Evolutionary conservation across 2,329 filamentous ascomycete species (phyloP).

Genomic region (Fusarium sp.): DNA sequence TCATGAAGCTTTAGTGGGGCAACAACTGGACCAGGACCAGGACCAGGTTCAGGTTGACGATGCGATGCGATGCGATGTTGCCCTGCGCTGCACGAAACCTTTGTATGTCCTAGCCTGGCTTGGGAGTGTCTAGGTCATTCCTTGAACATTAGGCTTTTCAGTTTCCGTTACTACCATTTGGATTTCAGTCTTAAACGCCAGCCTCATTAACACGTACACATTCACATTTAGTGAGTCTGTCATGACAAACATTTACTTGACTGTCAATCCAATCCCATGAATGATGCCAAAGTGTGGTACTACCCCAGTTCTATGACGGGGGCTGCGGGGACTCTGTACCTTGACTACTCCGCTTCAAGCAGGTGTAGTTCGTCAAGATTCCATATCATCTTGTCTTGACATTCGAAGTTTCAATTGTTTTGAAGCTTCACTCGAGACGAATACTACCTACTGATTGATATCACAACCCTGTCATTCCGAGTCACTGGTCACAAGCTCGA

Average conservation of each 20-base stretch:
- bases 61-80: slow-evolving; percentile 16
- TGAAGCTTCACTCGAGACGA: neutral
- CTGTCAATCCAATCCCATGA: neutral
- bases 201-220: neutral
- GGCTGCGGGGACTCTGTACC: slow-evolving; percentile 25
- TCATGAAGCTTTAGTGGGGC: slow-evolving; percentile 34
- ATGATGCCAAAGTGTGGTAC: slow-evolving; percentile 23
- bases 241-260: slow-evolving; percentile 9
- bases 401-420: neutral
- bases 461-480: slow-evolving; percentile 8
- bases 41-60: slow-evolving; percentile 13
- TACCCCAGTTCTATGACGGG: slow-evolving; percentile 31
- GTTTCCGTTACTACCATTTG: neutral
- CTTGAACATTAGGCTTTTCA: neutral
- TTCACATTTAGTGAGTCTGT: neutral
- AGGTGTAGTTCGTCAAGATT: slow-evolving; percentile 19
- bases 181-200: neutral
- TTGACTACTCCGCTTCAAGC: slow-evolving; percentile 22
- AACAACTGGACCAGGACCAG: slow-evolving; percentile 4
- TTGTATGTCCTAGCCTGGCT: neutral
- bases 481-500: neutral
- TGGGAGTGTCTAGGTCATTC: slow-evolving; percentile 7
- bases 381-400: neutral
- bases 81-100: slow-evolving; percentile 13
- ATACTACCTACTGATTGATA: slow-evolving; percentile 28